A percentile compares a stretch with the other conserved stretches of the same genome.
phyloP scores from a whole-genome alignment of 108 stramenopile genomes.

The Cyclotella sp. region DNA sequence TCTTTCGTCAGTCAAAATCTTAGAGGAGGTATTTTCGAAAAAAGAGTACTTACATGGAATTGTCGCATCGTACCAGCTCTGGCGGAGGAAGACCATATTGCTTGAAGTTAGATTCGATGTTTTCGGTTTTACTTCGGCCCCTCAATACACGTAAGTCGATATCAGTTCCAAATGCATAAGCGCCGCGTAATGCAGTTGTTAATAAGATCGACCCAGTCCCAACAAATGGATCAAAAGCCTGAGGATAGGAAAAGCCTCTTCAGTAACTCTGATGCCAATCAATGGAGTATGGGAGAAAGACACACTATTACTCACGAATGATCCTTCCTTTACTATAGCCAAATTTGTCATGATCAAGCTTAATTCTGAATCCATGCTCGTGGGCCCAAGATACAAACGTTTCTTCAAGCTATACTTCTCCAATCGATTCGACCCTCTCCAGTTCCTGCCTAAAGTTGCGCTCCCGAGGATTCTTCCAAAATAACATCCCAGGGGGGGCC shows the following conservation, averaged over 20 bases:
- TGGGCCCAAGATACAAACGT: conserved; percentile 95
- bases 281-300: neutral
- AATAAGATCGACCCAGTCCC: conserved; percentile 97
- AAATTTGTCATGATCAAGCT: conserved; percentile 95
- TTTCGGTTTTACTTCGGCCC: conserved; percentile 75
- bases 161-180: conserved; percentile 90
- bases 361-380: conserved; percentile 97
- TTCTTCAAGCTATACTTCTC: conserved; percentile 90
- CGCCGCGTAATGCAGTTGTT: conserved; percentile 90
- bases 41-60: conserved; percentile 70
- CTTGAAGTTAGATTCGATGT: conserved; percentile 85
- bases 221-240: conserved; percentile 94
- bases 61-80: conserved; percentile 93
- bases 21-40: no score
- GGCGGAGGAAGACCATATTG: conserved; percentile 89
- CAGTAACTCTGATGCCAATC: neutral
- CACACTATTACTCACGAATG: conserved; percentile 44
- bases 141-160: conserved; percentile 93
- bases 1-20: no score
- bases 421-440: conserved; percentile 61
- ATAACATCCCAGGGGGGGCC: conserved; percentile 77
- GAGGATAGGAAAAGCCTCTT: neutral
- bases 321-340: conserved; percentile 65
- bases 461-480: conserved; percentile 79
- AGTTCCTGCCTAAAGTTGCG: conserved; percentile 53